phyloP scores from a whole-genome alignment of 305 asterid genomes.

The Rubia peregrina region DNA sequence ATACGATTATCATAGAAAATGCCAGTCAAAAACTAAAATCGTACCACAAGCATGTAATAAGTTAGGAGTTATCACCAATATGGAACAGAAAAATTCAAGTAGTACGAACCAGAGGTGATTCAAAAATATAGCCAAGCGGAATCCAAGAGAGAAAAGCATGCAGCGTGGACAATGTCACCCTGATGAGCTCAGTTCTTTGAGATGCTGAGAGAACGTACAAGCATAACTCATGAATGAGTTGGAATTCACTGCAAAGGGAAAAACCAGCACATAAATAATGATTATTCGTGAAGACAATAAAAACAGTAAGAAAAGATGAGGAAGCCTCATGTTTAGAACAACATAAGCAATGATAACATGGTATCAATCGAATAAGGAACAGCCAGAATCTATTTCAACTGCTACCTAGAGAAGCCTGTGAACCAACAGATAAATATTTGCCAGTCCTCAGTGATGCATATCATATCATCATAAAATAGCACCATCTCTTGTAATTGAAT shows the following conservation, averaged over 20 bases:
- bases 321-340: not conserved
- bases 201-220: conserved; percentile 84
- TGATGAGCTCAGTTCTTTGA: conserved; percentile 90
- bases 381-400: not conserved
- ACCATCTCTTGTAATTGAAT: not conserved
- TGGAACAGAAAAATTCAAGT: conserved; percentile 18
- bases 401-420: not conserved
- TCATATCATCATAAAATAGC: no score
- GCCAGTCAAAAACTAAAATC: not conserved
- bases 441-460: no score
- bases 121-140: conserved; percentile 96
- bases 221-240: conserved; percentile 95
- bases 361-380: not conserved
- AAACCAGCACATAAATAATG: not conserved
- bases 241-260: conserved; percentile 69
- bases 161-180: conserved; percentile 90
- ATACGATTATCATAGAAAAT: not conserved
- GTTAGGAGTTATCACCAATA: conserved; percentile 18
- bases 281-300: conserved; percentile 4
- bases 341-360: not conserved
- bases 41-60: not conserved
- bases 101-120: conserved; percentile 83
- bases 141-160: conserved; percentile 99
- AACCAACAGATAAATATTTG: not conserved
- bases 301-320: not conserved